Evolutionary conservation across 768 basidiomycete species (phyloP), one percentile per base, ranked within the genome.

Genomic region (Boletus reticulatus): DNA sequence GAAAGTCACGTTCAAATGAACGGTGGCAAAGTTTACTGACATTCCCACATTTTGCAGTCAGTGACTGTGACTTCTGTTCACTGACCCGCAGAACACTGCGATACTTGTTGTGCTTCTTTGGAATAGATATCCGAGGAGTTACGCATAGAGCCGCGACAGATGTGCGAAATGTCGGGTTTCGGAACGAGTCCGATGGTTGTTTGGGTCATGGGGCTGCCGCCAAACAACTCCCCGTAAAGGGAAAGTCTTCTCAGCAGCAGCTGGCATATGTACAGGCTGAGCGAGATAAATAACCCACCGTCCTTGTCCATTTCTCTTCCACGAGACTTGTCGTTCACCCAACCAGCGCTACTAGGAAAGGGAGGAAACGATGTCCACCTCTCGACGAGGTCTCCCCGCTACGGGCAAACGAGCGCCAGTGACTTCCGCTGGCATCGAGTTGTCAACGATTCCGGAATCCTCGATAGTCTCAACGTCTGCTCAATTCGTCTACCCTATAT

Each of bases 381-480:
- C 70, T 17, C 69, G 71, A 31, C 65, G 71, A 20, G 61, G 39
- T 31, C 43, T 60, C 19, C 49, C 57, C 14, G 4, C 53, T 20
- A 43, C 58, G 20, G 50, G 58, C 0, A 73, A 72, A 43, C 63
- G 71, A 6, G 17, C 48, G 24, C 50, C 61, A 9, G 55, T 53
- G 29, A 46, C 66, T 36, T 19, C 56, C n/a, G 52, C 38, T n/a
- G 49, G 37, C 42, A 46, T 50, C 48, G 69, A 69, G 22, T 38
- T 64, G 48, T 59, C 61, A 1, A 34, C 54, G 14, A 37, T 63
- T 10, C 29, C 52, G 2, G 64, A 59, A 32, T 53, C 65, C 31
- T 59, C 63, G 11, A 29, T n/a, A 2, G 47, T 55, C 48, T 72
- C 71, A 1, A 61, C 65, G 0, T 64, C 69, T 9, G 61, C 59